Conservation (phyloP, 108 stramenopile species). For the Skeletonema menzelii region DNA sequence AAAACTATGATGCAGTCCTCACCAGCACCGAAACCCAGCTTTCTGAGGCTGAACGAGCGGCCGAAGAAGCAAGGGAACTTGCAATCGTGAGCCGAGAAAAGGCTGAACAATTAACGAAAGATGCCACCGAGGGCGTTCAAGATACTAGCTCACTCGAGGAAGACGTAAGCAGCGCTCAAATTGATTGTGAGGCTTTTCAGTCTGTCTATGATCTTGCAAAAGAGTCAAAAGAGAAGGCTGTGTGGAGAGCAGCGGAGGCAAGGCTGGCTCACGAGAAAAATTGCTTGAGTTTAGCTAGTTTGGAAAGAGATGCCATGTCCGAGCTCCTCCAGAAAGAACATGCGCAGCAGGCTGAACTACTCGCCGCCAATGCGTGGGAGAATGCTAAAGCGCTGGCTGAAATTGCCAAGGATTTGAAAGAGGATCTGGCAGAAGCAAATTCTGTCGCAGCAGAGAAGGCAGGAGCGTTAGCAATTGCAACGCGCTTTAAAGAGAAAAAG, state of each 20-base stretch:
- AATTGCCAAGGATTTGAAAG: constrained; percentile 42
- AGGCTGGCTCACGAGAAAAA: constrained; percentile 58
- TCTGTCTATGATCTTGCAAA: constrained; percentile 54
- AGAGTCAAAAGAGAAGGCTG: constrained; percentile 48
- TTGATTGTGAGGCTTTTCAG: constrained; percentile 33
- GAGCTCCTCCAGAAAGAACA: constrained; percentile 39
- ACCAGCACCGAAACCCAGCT: constrained; percentile 65
- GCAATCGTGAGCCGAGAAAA: constrained; percentile 56
- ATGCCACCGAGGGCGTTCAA: constrained; percentile 26
- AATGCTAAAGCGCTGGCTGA: constrained; percentile 45
- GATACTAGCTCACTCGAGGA: constrained; percentile 40
- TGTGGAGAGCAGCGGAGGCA: constrained; percentile 49
- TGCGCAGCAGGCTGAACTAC: constrained; percentile 50
- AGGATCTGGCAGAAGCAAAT: constrained; percentile 29
- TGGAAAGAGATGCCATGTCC: constrained; percentile 58
- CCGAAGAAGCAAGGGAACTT: constrained; percentile 49
- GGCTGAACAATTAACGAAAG: constrained; percentile 52
- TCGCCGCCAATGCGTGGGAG: constrained; percentile 64
- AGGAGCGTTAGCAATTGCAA: constrained; percentile 55
- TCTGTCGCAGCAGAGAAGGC: constrained; percentile 52
- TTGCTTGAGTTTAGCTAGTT: constrained; percentile 36
- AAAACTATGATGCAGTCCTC: constrained; percentile 52
- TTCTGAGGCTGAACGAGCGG: constrained; percentile 67
- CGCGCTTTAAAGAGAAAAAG: constrained; percentile 66
- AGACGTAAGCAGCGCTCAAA: constrained; percentile 32